Conservation (phyloP, 495 filamentous ascomycete species). For the Daldinia decipiens region DNA sequence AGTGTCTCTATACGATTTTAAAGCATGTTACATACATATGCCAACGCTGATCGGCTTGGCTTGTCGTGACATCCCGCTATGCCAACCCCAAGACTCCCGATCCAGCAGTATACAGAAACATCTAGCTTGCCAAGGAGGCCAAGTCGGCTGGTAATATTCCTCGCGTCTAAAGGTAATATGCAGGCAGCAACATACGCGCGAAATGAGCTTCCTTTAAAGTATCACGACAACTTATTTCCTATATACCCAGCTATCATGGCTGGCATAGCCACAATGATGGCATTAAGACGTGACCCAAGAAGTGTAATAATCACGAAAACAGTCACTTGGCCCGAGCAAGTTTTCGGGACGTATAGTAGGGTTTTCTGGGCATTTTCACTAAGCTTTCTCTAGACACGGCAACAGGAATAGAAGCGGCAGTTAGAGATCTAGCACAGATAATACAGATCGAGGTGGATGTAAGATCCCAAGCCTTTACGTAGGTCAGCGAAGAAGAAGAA, state of each 20-base stretch:
- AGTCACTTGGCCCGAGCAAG: neutral
- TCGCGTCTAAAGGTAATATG: conserved; percentile 19
- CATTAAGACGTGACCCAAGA: neutral
- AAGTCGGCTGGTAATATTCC: conserved; percentile 33
- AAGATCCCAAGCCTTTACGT: neutral
- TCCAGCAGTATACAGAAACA: conserved; percentile 4
- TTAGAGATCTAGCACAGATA: neutral
- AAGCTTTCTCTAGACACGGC: neutral
- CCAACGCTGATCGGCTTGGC: neutral
- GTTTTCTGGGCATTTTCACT: conserved; percentile 18
- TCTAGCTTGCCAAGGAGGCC: conserved; percentile 38
- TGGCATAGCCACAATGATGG: neutral
- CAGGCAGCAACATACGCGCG: conserved; percentile 7
- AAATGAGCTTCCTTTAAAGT: conserved; percentile 11
- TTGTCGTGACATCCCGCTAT: neutral
- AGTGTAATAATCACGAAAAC: neutral
- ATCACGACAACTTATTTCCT: neutral
- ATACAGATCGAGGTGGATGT: neutral
- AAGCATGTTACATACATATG: neutral
- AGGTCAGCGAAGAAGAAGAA: neutral
- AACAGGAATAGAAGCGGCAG: neutral
- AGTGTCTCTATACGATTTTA: neutral
- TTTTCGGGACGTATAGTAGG: neutral
- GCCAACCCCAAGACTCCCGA: neutral
- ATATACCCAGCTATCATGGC: neutral